A percentile compares a stretch with the other conserved stretches of the same genome.
Conservation (phyloP, 306 rosid species). For the Trifolium pratense region DNA sequence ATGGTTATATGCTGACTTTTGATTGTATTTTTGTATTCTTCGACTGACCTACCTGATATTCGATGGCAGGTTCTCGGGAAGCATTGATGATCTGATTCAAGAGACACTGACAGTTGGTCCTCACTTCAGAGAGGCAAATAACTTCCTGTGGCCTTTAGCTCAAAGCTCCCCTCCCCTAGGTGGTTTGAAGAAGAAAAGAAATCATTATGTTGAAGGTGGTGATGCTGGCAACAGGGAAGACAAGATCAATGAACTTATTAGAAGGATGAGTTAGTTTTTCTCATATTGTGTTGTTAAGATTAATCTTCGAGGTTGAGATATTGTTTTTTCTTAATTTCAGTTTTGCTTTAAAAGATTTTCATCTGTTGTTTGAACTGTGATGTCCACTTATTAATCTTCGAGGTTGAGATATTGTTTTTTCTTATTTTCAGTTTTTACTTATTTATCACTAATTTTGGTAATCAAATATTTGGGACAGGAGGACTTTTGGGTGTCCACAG, state of each 20-base stretch:
- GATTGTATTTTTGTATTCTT: background rate
- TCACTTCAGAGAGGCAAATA: constrained; percentile 81
- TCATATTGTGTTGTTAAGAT: background rate
- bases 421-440: background rate
- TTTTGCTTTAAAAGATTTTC: constrained; percentile 16
- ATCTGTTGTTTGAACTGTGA: background rate
- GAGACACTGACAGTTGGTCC: constrained; percentile 79
- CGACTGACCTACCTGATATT: background rate
- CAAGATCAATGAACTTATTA: constrained; percentile 72
- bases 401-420: too few relatives aligned
- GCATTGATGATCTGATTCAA: constrained; percentile 77
- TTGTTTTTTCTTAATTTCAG: constrained; percentile 12
- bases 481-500: too few relatives aligned
- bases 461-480: too few relatives aligned
- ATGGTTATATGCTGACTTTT: background rate
- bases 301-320: background rate
- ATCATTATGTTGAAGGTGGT: constrained; percentile 85
- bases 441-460: background rate
- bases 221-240: constrained; percentile 81
- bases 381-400: too few relatives aligned
- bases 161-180: constrained; percentile 79
- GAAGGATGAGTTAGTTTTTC: constrained; percentile 71
- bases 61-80: constrained; percentile 69
- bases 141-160: constrained; percentile 87
- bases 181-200: constrained; percentile 80